Percentiles rank a stretch among this genome's conserved stretches.
Evolutionary conservation across 1,284 basidiomycete genomes (phyloP).

Genomic region (Clitocybe nebularis): DNA sequence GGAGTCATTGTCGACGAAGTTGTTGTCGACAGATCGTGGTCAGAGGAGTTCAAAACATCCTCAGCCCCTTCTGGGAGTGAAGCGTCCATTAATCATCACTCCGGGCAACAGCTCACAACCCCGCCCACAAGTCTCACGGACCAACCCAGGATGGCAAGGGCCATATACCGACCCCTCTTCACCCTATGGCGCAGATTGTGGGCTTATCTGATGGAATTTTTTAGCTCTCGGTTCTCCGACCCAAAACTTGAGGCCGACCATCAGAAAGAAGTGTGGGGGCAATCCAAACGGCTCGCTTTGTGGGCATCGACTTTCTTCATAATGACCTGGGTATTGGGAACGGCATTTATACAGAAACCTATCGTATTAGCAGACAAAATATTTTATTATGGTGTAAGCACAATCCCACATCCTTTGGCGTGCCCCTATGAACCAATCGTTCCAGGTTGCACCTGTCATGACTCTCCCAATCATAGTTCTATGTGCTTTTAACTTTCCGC

Average conservation of each 20-base stretch:
- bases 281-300: conserved; percentile 39
- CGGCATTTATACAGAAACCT: conserved; percentile 41
- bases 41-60: conserved; percentile 37
- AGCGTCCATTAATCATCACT: conserved; percentile 14
- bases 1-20: conserved; percentile 47
- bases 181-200: conserved; percentile 12
- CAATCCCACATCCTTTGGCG: background rate
- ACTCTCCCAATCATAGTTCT: conserved; percentile 31
- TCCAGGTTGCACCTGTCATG: conserved; percentile 19
- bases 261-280: conserved; percentile 23
- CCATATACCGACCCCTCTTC: conserved; percentile 16
- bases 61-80: conserved; percentile 37
- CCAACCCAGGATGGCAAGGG: conserved; percentile 13
- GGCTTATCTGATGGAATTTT: conserved; percentile 31
- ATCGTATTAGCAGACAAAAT: conserved; percentile 43
- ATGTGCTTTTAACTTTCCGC: conserved; percentile 53
- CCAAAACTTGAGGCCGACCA: conserved; percentile 46
- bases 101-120: background rate
- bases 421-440: background rate
- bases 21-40: conserved; percentile 54
- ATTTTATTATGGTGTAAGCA: conserved; percentile 44
- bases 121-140: background rate
- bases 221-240: conserved; percentile 43
- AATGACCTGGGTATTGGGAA: conserved; percentile 53
- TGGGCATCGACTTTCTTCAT: conserved; percentile 56